Percentiles rank a stretch among this genome's conserved stretches.
Evolutionary conservation across 2,329 filamentous ascomycete genomes (phyloP).

Genomic region (Thelonectria blattea): DNA sequence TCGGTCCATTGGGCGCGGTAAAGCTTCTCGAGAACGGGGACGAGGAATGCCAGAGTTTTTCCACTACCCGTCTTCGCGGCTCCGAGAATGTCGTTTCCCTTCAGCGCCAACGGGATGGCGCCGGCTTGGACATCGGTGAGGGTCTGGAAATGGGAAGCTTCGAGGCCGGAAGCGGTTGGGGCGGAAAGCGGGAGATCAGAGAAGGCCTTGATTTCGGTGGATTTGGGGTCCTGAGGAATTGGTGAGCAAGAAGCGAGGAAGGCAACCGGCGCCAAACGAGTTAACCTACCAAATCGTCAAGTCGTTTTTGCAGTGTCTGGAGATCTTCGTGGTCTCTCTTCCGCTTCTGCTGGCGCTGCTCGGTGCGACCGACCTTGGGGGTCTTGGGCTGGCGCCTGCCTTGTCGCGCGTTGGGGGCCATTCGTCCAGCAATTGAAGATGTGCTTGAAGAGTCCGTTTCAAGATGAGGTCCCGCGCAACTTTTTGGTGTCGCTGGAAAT

Average conservation of each 20-base stretch:
- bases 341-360: slow-evolving; percentile 45
- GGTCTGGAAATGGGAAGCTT: slow-evolving; percentile 85
- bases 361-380: slow-evolving; percentile 41
- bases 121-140: slow-evolving; percentile 91
- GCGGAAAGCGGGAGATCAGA: slow-evolving; percentile 84
- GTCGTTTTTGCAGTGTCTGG: slow-evolving; percentile 42
- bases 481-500: slow-evolving; percentile 33
- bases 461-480: slow-evolving; percentile 2
- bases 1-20: slow-evolving; percentile 90
- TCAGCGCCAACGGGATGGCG: slow-evolving; percentile 86
- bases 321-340: slow-evolving; percentile 47
- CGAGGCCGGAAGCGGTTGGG: slow-evolving; percentile 78
- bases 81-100: slow-evolving; percentile 86
- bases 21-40: slow-evolving; percentile 91
- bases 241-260: slow-evolving; percentile 20
- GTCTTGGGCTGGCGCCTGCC: slow-evolving; percentile 35
- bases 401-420: slow-evolving; percentile 35
- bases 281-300: slow-evolving; percentile 43
- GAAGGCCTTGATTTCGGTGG: slow-evolving; percentile 70
- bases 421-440: slow-evolving; percentile 17
- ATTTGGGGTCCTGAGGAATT: slow-evolving; percentile 61
- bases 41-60: slow-evolving; percentile 91
- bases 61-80: slow-evolving; percentile 95
- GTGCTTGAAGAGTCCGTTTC: slow-evolving; percentile 8
- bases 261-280: slow-evolving; percentile 5